phyloP scores from a whole-genome alignment of 305 asterid species.

The Nicotiana rustica region DNA sequence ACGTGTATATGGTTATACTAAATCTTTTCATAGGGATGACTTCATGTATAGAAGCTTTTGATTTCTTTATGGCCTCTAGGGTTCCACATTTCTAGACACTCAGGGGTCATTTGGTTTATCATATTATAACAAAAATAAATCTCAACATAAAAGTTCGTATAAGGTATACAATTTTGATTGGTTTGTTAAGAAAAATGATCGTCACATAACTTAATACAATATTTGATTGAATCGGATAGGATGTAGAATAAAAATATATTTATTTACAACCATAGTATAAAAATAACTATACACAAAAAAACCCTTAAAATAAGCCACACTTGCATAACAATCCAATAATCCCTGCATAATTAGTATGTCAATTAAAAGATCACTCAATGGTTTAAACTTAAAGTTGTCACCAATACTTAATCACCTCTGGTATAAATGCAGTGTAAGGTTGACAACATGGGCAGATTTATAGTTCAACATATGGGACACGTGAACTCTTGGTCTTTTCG shows the following conservation, averaged over 20 bases:
- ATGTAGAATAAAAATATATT: neutral
- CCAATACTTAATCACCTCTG: neutral
- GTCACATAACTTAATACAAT: neutral
- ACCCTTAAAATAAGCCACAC: neutral
- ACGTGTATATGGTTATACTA: too few relatives aligned
- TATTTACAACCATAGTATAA: neutral
- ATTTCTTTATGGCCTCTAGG: constrained; percentile 1
- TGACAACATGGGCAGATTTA: too few relatives aligned
- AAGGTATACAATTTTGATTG: neutral
- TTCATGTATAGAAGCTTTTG: constrained; percentile 10
- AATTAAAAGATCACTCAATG: neutral
- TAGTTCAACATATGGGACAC: too few relatives aligned
- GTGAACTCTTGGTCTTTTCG: too few relatives aligned
- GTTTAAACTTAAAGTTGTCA: neutral
- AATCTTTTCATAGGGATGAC: neutral
- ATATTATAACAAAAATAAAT: neutral
- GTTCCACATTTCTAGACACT: neutral
- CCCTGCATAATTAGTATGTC: neutral
- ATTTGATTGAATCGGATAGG: neutral
- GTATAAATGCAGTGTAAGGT: too few relatives aligned
- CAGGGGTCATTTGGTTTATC: neutral
- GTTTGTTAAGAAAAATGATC: neutral
- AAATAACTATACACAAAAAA: neutral
- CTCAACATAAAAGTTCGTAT: neutral
- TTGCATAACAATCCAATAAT: neutral